Percentiles rank a stretch among this genome's conserved stretches.
These are phyloP conservation scores for Acacia pycnantha DNA, from an alignment of 331 rosid genomes.

Conservation along the genomic window DNA sequence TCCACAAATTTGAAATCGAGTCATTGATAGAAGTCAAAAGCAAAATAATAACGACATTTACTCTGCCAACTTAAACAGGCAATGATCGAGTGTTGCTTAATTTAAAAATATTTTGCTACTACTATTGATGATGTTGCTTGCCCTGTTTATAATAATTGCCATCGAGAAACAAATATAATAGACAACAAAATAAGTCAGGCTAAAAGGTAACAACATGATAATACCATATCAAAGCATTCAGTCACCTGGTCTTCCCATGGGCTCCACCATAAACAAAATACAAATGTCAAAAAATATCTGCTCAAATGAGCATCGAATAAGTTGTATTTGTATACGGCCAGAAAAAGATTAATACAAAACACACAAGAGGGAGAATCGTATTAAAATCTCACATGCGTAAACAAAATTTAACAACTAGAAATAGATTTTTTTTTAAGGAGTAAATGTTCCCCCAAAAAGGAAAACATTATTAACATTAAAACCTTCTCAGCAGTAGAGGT, in stretches of 20 bases:
- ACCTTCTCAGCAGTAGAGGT: constrained; percentile 73
- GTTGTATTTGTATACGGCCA: constrained; percentile 15
- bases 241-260: constrained; percentile 28
- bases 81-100: background rate
- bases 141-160: background rate
- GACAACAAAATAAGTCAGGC: background rate
- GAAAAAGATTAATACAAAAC: constrained; percentile 17
- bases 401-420: constrained; percentile 3
- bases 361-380: constrained; percentile 20
- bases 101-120: background rate
- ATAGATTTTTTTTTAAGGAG: background rate
- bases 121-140: background rate
- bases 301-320: constrained; percentile 19
- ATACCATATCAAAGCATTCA: constrained; percentile 18
- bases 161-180: background rate
- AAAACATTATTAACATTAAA: constrained; percentile 3
- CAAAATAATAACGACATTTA: background rate
- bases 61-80: background rate
- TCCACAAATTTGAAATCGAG: background rate
- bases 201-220: constrained; percentile 11
- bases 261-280: constrained; percentile 37
- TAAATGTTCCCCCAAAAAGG: background rate
- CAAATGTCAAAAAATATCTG: constrained; percentile 31
- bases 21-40: constrained; percentile 12
- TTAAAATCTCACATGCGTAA: background rate